A percentile compares a stretch with the other conserved stretches of the same genome.
Evolutionary conservation across 2,329 filamentous ascomycete genomes (phyloP).

Genomic region (Karstenula rhodostoma): DNA sequence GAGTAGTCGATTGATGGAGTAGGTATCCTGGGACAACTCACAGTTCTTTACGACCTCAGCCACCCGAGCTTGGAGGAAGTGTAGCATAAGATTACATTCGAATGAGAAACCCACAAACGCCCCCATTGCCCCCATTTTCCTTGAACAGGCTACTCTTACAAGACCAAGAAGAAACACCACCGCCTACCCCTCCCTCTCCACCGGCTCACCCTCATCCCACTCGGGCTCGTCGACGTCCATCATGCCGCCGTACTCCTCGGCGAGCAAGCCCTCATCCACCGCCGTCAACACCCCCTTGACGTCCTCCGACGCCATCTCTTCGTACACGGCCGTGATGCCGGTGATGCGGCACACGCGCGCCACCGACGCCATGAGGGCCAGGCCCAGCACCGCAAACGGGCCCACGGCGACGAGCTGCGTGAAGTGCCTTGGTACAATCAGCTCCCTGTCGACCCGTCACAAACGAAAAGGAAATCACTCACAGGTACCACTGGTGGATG

Average conservation of each 20-base stretch:
- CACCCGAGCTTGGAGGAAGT: background rate
- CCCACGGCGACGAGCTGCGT: slow-evolving; percentile 55
- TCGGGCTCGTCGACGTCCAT: slow-evolving; percentile 30
- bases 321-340: slow-evolving; percentile 52
- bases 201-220: slow-evolving; percentile 38
- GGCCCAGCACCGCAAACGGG: slow-evolving; percentile 55
- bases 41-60: background rate
- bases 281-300: slow-evolving; percentile 52
- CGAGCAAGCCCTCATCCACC: slow-evolving; percentile 53
- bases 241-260: slow-evolving; percentile 38
- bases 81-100: background rate
- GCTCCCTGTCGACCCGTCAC: background rate
- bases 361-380: slow-evolving; percentile 54
- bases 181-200: slow-evolving; percentile 30
- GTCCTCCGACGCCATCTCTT: slow-evolving; percentile 53
- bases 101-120: background rate
- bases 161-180: background rate
- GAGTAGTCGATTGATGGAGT: background rate
- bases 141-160: slow-evolving; percentile 3
- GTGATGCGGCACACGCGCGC: slow-evolving; percentile 51
- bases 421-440: slow-evolving; percentile 46
- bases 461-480: slow-evolving; percentile 18
- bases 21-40: slow-evolving; percentile 1
- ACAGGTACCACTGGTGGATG: slow-evolving; percentile 49
- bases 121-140: background rate